A percentile compares a stretch with the other conserved stretches of the same genome.
These are phyloP conservation scores for Stenogyne calaminthoides DNA, from an alignment of 305 asterid genomes.

Conservation along the genomic window DNA sequence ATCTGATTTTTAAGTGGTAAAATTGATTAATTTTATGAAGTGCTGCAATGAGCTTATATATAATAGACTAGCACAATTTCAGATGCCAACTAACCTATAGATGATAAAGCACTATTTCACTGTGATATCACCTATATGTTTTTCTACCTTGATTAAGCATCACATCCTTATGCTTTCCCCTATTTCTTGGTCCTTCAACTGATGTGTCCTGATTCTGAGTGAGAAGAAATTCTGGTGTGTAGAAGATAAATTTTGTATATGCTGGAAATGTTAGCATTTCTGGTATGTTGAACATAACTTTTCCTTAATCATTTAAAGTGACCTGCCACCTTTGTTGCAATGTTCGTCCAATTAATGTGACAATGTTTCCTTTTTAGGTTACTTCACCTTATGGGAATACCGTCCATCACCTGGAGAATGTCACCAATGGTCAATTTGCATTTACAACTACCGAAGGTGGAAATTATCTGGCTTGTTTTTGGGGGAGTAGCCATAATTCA, in stretches of 20 bases:
- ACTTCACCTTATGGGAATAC: constrained; percentile 86
- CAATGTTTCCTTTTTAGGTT: constrained; percentile 48
- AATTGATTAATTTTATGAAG: background rate
- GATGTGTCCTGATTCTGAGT: too few species aligned
- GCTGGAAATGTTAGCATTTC: background rate
- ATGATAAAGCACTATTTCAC: constrained; percentile 1
- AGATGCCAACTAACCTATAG: constrained; percentile 1
- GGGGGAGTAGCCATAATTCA: constrained; percentile 58
- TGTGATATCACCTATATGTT: background rate
- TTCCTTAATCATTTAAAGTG: background rate
- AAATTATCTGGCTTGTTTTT: constrained; percentile 86
- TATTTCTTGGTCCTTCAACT: background rate
- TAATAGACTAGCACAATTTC: background rate
- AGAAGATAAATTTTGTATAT: constrained; percentile 6
- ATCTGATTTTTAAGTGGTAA: constrained; percentile 1
- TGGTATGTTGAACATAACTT: background rate
- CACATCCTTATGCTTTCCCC: constrained; percentile 8
- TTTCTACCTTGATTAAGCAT: constrained; percentile 17
- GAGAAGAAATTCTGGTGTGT: constrained; percentile 15
- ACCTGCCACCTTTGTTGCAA: constrained; percentile 1
- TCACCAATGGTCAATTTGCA: constrained; percentile 88
- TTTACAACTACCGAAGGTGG: constrained; percentile 90
- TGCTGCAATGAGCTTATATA: background rate
- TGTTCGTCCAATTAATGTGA: constrained; percentile 21
- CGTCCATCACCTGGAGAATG: constrained; percentile 67